Conservation (phyloP, 2,329 filamentous ascomycete genomes). For the Aquanectria penicillioides region DNA sequence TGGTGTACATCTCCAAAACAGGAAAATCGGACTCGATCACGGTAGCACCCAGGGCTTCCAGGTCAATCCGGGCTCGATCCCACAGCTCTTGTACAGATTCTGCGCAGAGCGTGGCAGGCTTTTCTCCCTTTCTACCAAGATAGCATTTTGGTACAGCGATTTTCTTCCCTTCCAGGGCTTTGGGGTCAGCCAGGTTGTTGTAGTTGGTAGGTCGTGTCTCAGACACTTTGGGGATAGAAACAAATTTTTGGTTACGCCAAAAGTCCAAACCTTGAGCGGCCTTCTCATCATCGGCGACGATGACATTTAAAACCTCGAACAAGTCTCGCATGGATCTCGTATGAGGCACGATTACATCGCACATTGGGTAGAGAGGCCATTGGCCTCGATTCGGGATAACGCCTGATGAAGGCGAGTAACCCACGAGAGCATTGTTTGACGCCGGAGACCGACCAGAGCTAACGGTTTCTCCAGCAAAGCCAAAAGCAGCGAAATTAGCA, state of each 20-base stretch:
- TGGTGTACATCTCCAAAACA: slow-evolving; percentile 27
- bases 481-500: slow-evolving; percentile 62
- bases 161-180: slow-evolving; percentile 31
- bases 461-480: slow-evolving; percentile 65
- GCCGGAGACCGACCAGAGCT: slow-evolving; percentile 66
- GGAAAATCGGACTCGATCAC: slow-evolving; percentile 48
- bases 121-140: slow-evolving; percentile 1
- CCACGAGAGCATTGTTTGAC: slow-evolving; percentile 65
- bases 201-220: slow-evolving; percentile 47
- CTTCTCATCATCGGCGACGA: slow-evolving; percentile 54
- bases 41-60: slow-evolving; percentile 54
- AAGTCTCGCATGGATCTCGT: slow-evolving; percentile 61
- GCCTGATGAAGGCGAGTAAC: slow-evolving; percentile 65
- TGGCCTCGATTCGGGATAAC: slow-evolving; percentile 61
- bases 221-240: slow-evolving; percentile 47
- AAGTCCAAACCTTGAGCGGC: slow-evolving; percentile 58
- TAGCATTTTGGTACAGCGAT: slow-evolving; percentile 25
- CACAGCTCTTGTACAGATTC: slow-evolving; percentile 37
- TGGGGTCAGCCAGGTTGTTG: slow-evolving; percentile 41
- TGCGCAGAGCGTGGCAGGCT: slow-evolving; percentile 28
- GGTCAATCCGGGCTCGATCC: slow-evolving; percentile 45
- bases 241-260: slow-evolving; percentile 60
- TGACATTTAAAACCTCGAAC: slow-evolving; percentile 58
- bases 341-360: slow-evolving; percentile 64
- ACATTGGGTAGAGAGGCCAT: slow-evolving; percentile 66